Evolutionary conservation across 129 eudicot genomes (phyloP), one percentile per base, ranked within the genome.

Genomic region (Arctium lappa): DNA sequence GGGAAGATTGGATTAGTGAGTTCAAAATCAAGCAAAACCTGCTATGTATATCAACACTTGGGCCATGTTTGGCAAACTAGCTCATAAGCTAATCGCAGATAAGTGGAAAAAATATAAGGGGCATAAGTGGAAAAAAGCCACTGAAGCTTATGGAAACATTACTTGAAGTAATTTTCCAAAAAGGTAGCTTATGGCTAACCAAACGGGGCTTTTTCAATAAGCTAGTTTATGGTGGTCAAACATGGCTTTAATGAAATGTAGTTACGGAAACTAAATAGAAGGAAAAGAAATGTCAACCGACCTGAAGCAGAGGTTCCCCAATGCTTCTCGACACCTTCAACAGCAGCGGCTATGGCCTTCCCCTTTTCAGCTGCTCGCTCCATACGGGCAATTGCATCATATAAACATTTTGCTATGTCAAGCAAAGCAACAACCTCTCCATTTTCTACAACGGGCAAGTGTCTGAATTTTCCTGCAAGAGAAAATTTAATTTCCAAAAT

Each of bases 291-390:
- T 11, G 46, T 86, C 69, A 40, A 86, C 88, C 77, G 78, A 96
- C 99, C 98, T 82, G 98, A 86, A 48, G 46, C 89, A 65, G 98
- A 85, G 40, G 97, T 73, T 8, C 99, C 99, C 99, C 97, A 91
- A 86, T 89, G 92, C 82, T 90, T 96, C 77, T 96, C 99, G 79
- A 96, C 99, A 63, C 99, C 99, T 89, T 96, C 99, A 90, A 93
- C 98, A 73, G 99, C 99, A 81, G 99, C 98, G 3, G 94, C 99
- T 39, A 96, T 96, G 69, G 99, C 99, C 88, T 96, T 96, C 53
- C 99, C 99, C 85, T 96, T 96, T 85, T 93, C 99, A 74, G 99
- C 97, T 66, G 98, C 99, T 89, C 97, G 86, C 68, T 96, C 99
- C 97, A 96, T 87, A 65, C 99, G 93, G 31, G 99, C 97, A 53